These are phyloP conservation scores for Lentinula detonsa DNA, from an alignment of 768 basidiomycete species.

Conservation along the genomic window DNA sequence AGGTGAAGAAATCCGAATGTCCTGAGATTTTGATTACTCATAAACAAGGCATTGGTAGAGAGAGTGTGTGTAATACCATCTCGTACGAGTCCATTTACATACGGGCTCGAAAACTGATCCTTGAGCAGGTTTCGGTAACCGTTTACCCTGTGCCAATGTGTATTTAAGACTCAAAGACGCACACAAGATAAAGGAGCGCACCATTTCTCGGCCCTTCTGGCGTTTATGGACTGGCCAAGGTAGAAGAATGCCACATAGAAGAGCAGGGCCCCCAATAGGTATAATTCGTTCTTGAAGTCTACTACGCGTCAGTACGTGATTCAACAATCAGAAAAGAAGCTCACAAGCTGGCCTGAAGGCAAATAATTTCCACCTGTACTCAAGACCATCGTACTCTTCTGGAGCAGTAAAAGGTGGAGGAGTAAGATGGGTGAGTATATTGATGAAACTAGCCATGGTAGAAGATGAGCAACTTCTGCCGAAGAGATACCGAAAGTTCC, in stretches of 20 bases:
- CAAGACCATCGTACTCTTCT: conserved; percentile 64
- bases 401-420: conserved; percentile 51
- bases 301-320: background rate
- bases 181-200: conserved; percentile 27
- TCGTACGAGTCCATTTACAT: conserved; percentile 40
- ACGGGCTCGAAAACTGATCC: conserved; percentile 72
- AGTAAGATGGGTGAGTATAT: conserved; percentile 36
- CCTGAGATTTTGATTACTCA: conserved; percentile 40
- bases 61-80: background rate
- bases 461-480: background rate
- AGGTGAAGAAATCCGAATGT: conserved; percentile 74
- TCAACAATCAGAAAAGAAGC: conserved; percentile 13
- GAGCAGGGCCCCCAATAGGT: conserved; percentile 45
- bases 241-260: conserved; percentile 52
- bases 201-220: conserved; percentile 59
- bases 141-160: conserved; percentile 41
- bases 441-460: conserved; percentile 21
- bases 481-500: background rate
- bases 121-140: conserved; percentile 53
- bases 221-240: conserved; percentile 57
- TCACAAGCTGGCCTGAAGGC: conserved; percentile 76
- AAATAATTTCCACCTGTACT: conserved; percentile 70
- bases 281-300: conserved; percentile 66
- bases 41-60: conserved; percentile 6
- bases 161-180: conserved; percentile 1